Evolutionary conservation across 2,329 filamentous ascomycete species (phyloP).

Genomic region (Teratosphaeria viscida): DNA sequence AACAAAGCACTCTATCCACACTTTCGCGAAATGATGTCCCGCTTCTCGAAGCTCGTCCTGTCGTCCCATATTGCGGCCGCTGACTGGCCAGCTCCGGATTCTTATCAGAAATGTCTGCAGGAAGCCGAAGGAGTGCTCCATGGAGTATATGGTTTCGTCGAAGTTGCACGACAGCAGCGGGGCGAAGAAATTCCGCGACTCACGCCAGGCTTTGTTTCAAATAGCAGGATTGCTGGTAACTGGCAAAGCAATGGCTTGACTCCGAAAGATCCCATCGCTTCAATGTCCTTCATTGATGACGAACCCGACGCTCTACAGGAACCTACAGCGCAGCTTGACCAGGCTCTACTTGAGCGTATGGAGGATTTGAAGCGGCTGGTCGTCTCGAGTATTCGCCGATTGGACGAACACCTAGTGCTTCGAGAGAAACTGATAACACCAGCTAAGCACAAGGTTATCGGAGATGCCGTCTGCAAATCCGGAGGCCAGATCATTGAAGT

Average conservation of each 20-base stretch:
- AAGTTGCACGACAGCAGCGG: constrained; percentile 84
- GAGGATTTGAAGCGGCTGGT: constrained; percentile 80
- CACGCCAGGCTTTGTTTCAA: constrained; percentile 84
- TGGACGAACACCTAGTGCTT: constrained; percentile 72
- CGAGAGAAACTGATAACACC: constrained; percentile 74
- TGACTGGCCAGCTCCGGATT: constrained; percentile 90
- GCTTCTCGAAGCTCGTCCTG: constrained; percentile 97
- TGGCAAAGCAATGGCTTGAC: constrained; percentile 63
- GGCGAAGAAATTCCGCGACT: constrained; percentile 90
- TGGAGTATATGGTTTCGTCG: constrained; percentile 91
- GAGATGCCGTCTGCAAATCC: constrained; percentile 70
- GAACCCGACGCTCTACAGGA: constrained; percentile 65
- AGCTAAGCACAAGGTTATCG: constrained; percentile 66
- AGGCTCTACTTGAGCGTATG: constrained; percentile 66
- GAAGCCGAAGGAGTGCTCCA: constrained; percentile 95
- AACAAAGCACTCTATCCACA: constrained; percentile 96
- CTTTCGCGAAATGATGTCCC: constrained; percentile 98
- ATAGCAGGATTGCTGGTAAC: constrained; percentile 71
- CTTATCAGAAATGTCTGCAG: constrained; percentile 86
- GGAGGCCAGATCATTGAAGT: constrained; percentile 74
- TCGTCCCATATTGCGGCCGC: constrained; percentile 96
- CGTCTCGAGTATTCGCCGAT: constrained; percentile 70
- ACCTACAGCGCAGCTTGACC: constrained; percentile 64
- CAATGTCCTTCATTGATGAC: constrained; percentile 69
- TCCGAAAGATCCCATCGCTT: constrained; percentile 54